Base-by-base conservation (phyloP, 169 alveolate species). In the Sarcocystis neurona region DNA sequence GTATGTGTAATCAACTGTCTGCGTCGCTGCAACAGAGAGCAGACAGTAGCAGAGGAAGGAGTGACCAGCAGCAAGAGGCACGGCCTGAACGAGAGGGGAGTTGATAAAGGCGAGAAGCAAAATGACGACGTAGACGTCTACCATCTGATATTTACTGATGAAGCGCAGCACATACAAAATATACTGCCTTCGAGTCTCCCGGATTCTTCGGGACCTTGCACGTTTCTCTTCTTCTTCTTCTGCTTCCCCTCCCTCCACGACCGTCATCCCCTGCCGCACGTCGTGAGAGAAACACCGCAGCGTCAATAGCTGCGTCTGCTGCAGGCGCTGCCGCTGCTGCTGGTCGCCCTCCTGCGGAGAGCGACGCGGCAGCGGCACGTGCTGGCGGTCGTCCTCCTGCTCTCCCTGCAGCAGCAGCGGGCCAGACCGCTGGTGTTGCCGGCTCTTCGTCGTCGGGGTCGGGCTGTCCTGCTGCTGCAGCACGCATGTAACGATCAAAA, bases 61-160 rank as follows among this genome's bases (percentile, higher is more conserved):
- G 43, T 39, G 56, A 32, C 79, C 86, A 10, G 90, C 85, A 2
- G 47, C 63, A 4, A 72, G 86, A 3, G 86, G 90, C 77, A 58
- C 56, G 10, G 50, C 90, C 0, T 79, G 78, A 37, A 86, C 39
- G 30, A 82, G 56, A 30, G 78, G 66, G 20, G 74, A 74, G 79
- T 74, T 50, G 78, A 86, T 53, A 48, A 86, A 86, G 39, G 74
- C 39, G 56, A 74, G 53, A 78, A 86, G 58, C 48, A 86, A 37
- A 34, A 53, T n/a, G n/a, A 47, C 56, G 23, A 84, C 68, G 66
- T 70, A 86, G 39, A 72, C 90, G 60, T 86, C 79, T 43, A 86
- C 90, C 43, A 86, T 77, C 90, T 86, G 90, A 53, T 86, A 86
- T 39, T 86, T 86, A 8, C 75, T 60, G 2, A 86, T 12, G 39